These are phyloP conservation scores for Auriscalpium microsporum DNA, from an alignment of 768 basidiomycete genomes.

Conservation along the genomic window DNA sequence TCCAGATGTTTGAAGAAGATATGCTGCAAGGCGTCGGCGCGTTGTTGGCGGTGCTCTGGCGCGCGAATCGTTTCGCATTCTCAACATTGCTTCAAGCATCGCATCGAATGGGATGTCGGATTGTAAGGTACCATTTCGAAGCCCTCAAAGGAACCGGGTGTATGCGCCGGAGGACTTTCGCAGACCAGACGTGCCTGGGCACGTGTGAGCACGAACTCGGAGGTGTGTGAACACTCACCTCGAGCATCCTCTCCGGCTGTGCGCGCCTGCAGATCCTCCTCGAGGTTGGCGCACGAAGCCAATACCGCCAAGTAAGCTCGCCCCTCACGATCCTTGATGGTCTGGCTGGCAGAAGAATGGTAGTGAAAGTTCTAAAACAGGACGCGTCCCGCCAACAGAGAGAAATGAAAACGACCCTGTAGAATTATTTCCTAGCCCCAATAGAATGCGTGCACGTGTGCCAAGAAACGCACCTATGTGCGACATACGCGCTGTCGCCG, in stretches of 20 bases:
- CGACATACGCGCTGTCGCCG: slow-evolving; percentile 72
- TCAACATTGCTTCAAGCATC: slow-evolving; percentile 75
- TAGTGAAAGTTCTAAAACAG: slow-evolving; percentile 84
- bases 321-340: slow-evolving; percentile 73
- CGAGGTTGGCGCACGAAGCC: slow-evolving; percentile 79
- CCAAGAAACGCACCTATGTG: slow-evolving; percentile 52
- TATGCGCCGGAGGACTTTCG: slow-evolving; percentile 57
- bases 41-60: slow-evolving; percentile 15
- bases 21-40: slow-evolving; percentile 18
- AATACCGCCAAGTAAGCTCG: slow-evolving; percentile 89
- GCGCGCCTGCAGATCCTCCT: slow-evolving; percentile 49
- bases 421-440: slow-evolving; percentile 27
- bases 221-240: slow-evolving; percentile 30
- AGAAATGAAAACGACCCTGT: slow-evolving; percentile 75
- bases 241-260: slow-evolving; percentile 39
- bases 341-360: slow-evolving; percentile 90
- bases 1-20: slow-evolving; percentile 21
- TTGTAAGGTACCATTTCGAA: slow-evolving; percentile 94
- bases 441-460: slow-evolving; percentile 2
- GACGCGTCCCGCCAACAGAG: slow-evolving; percentile 78
- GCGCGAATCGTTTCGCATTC: slow-evolving; percentile 26
- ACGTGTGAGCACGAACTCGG: slow-evolving; percentile 21
- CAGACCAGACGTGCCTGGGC: slow-evolving; percentile 15
- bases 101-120: slow-evolving; percentile 79
- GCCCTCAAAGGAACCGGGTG: slow-evolving; percentile 73